These are phyloP conservation scores for Papiliotrema nemorosa DNA, from an alignment of 1,284 basidiomycete species.

Conservation along the genomic window DNA sequence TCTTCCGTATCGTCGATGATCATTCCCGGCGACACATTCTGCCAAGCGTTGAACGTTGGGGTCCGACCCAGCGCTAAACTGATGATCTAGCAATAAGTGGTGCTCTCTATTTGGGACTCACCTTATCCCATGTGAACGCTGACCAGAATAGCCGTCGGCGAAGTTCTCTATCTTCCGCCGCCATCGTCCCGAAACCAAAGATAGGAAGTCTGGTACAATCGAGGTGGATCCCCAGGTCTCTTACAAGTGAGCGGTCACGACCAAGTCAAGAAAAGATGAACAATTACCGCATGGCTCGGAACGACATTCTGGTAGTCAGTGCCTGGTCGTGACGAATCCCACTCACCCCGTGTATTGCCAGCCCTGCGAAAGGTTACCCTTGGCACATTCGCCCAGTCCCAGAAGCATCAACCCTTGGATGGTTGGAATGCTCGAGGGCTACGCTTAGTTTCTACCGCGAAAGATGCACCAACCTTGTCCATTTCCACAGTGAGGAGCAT, in stretches of 20 bases:
- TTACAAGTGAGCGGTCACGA: not conserved
- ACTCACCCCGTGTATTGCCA: conserved; percentile 19
- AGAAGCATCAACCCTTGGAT: conserved; percentile 15
- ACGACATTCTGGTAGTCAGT: conserved; percentile 12
- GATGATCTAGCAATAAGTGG: conserved; percentile 6
- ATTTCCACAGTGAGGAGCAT: conserved; percentile 9
- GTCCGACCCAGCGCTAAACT: conserved; percentile 12
- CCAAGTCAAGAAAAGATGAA: not conserved
- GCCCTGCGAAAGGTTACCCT: conserved; percentile 12
- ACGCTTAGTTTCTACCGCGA: not conserved
- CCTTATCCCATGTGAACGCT: conserved; percentile 17
- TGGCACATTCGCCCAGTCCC: conserved; percentile 9
- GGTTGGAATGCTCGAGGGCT: conserved; percentile 15
- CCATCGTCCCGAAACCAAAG: conserved; percentile 14
- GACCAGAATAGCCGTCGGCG: conserved; percentile 16
- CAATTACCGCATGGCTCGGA: conserved; percentile 10
- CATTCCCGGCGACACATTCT: conserved; percentile 15
- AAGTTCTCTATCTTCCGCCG: conserved; percentile 13
- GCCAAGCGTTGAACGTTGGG: conserved; percentile 17
- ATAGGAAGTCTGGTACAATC: conserved; percentile 13
- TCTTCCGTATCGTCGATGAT: conserved; percentile 19
- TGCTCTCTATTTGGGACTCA: not conserved
- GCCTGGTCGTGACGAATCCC: not conserved
- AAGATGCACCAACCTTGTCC: conserved; percentile 8
- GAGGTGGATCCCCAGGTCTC: conserved; percentile 16